A percentile compares a stretch with the other conserved stretches of the same genome.
These are phyloP conservation scores for Rosa rugosa DNA, from an alignment of 306 rosid genomes.

Conservation along the genomic window DNA sequence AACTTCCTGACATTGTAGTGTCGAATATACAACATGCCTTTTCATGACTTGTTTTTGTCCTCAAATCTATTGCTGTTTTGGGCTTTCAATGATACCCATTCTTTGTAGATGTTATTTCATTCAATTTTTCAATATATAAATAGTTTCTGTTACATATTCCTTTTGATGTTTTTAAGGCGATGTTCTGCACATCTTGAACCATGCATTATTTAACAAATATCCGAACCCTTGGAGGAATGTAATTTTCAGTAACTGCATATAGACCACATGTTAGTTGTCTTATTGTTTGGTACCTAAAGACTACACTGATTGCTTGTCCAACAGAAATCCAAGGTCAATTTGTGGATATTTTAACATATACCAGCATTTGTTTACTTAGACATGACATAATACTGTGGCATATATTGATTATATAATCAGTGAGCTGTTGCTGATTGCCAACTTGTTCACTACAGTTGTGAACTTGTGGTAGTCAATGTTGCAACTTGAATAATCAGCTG, in stretches of 20 bases:
- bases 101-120: not conserved
- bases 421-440: conserved; percentile 6
- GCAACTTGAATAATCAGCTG: conserved; percentile 1
- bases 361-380: not conserved
- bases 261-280: not conserved
- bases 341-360: conserved; percentile 1
- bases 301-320: conserved; percentile 7
- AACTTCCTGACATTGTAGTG: not conserved
- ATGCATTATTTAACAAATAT: not conserved
- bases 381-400: not conserved
- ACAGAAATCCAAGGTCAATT: conserved; percentile 1
- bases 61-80: not conserved
- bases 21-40: not conserved
- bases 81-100: not conserved
- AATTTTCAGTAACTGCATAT: not conserved
- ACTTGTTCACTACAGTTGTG: not conserved
- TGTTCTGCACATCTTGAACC: conserved; percentile 3
- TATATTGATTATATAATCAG: not conserved
- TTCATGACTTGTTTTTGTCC: not conserved
- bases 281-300: not conserved
- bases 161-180: not conserved
- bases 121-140: not conserved
- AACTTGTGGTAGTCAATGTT: not conserved
- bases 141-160: not conserved
- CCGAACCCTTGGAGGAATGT: not conserved